A percentile compares a stretch with the other conserved stretches of the same genome.
Evolutionary conservation across 139 green algal genomes (phyloP).

Genomic region (Pleodorina starrii): DNA sequence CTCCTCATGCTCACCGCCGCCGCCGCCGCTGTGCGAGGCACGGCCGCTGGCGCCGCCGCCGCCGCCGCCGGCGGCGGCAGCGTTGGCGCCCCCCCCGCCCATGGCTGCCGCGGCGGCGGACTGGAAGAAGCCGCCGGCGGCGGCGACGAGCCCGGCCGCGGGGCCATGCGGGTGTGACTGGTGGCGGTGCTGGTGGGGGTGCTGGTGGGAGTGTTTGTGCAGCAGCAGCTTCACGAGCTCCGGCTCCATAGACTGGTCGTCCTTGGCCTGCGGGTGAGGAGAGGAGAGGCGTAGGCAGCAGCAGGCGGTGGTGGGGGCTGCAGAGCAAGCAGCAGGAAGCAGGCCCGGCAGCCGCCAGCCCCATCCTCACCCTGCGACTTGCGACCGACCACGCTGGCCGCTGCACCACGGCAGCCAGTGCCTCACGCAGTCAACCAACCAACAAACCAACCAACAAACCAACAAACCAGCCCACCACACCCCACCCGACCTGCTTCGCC

Average conservation of each 20-base stretch:
- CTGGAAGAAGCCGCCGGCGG: not conserved
- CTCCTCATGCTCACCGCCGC: not conserved
- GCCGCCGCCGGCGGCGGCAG: not conserved
- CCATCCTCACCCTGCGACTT: no score
- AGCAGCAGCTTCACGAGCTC: constrained; percentile 35
- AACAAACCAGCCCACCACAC: no score
- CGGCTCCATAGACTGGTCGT: not conserved
- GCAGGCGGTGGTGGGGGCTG: not conserved
- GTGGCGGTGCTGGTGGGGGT: not conserved
- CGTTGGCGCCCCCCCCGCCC: not conserved
- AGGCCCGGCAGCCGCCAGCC: no score
- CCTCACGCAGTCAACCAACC: no score
- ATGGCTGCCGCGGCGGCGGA: not conserved
- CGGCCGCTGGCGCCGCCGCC: not conserved
- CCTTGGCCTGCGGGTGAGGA: not conserved
- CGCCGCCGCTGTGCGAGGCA: not conserved
- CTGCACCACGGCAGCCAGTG: no score
- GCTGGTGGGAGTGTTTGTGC: not conserved
- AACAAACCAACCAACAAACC: no score
- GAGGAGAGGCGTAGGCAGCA: no score
- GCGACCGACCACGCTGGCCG: no score
- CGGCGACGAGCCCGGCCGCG: not conserved
- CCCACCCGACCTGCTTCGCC: no score
- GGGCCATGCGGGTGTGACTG: not conserved
- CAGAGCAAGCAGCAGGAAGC: not conserved